Base-by-base conservation (phyloP, 2,329 filamentous ascomycete genomes). In the Fusarium protoensiforme region DNA sequence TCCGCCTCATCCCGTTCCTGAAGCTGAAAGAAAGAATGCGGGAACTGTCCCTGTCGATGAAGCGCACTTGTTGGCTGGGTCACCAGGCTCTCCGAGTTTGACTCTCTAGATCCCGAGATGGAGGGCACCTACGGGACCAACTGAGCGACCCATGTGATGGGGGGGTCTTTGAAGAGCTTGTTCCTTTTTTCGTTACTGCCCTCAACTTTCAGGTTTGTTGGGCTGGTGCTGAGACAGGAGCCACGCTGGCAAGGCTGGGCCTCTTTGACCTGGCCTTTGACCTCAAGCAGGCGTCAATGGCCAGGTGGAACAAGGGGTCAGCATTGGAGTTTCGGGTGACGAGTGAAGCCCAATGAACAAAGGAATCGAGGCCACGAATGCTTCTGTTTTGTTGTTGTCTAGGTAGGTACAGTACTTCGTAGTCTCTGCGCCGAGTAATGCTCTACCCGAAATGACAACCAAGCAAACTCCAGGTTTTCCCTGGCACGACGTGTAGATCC, bases 11-110 rank as follows among this genome's bases (percentile, higher is more conserved):
- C 14, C 48, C 62, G 41, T 73, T 56, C 48, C 38, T 60, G 65
- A 48, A 48, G 51, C 43, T 39, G 58, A 36, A 29, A 13, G 31
- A 33, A 13, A 58, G 48, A 61, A 67, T 53, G 48, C 61, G 43
- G 67, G 36, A 65, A 65, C 48, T 72, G 51, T 65, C 61, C 59
- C 70, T 68, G 71, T 71, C 70, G 60, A 73, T 71, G 67, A 71
- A 65, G 20, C 54, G 54, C 22, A 64, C 58, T 68, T 61, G 59
- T 62, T 72, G 41, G 61, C 20, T 24, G 16, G 59, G 60, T 53
- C 36, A 61, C 39, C 54, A 68, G 66, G 46, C 60, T 51, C 27
- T 29, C 29, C 35, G 46, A 58, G 35, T 27, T 48, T 46, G 41
- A 46, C 41, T 46, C 41, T 38, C 60, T 63, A 71, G 68, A 58